Base-by-base conservation (phyloP, 495 filamentous ascomycete species). In the Talaromyces stipitatus region DNA sequence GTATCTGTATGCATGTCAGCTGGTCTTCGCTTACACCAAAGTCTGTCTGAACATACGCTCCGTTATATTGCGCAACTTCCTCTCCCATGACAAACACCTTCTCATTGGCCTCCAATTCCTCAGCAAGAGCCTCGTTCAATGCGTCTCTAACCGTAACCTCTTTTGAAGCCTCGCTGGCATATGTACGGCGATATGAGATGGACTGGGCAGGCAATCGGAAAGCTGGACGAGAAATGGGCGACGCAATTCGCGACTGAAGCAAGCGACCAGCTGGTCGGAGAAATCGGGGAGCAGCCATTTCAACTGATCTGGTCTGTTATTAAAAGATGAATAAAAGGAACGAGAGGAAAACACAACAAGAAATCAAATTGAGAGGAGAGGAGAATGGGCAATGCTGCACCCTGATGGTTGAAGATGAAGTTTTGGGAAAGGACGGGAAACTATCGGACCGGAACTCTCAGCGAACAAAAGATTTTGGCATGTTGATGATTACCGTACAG, bases 51-150 rank as follows among this genome's bases (percentile, higher is more conserved):
- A 72, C 83, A 72, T 74, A 87, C 82, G 94, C 94, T 80, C 94
- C 94, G 72, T 98, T 97, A 77, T 97, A 98, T 76, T 98, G 94
- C 64, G 94, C 94, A 60, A 98, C 95, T 78, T 98, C 94, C 79
- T 98, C 94, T 55, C 94, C 94, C 62, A 98, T 69, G 62, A 98
- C 78, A 78, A 95, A 97, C 58, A 96, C 91, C 81, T 96, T 97
- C 58, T 82, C 76, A 75, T 98, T 95, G 70, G 73, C 67, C 81
- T 97, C 94, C 73, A 98, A 80, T 81, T 98, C 94, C 79, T 98
- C 94, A 26, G 92, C 89, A 71, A 98, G 84, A 43, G 94, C 94
- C 74, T 98, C 94, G 72, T 98, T 98, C 70, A 98, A 74, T 58
- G 94, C 94, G 69, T 98, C 94, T 76, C 94, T 83, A 62, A 97